Percentiles rank a stretch among this genome's conserved stretches.
phyloP scores from a whole-genome alignment of 768 basidiomycete species.

The Cystofilobasidium capitatum region DNA sequence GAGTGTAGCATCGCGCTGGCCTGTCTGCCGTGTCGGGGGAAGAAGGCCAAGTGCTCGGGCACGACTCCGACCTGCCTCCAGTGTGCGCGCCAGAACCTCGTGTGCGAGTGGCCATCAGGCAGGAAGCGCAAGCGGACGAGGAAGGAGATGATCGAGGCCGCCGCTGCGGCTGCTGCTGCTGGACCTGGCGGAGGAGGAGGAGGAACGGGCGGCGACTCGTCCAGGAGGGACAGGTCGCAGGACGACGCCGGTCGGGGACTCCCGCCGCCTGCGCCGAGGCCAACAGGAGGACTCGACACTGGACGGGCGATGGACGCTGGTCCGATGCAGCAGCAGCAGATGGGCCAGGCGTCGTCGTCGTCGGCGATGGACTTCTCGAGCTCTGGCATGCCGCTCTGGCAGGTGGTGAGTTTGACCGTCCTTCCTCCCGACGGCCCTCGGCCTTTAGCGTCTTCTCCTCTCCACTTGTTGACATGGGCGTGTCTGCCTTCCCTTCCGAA shows the following conservation, averaged over 20 bases:
- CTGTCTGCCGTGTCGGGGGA: slow-evolving; percentile 23
- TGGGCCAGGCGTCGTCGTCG: not conserved
- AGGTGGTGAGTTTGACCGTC: not conserved
- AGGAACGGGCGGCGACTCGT: no score
- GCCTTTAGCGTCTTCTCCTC: not conserved
- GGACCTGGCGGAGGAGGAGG: not conserved
- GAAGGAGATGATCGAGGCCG: slow-evolving; percentile 38
- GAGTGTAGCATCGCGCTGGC: slow-evolving; percentile 26
- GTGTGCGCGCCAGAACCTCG: slow-evolving; percentile 21
- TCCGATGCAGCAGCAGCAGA: not conserved
- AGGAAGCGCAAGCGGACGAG: slow-evolving; percentile 35
- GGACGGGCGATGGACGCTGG: no score
- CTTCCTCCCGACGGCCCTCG: not conserved
- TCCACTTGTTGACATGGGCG: no score
- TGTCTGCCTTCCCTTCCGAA: no score
- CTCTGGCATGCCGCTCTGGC: not conserved
- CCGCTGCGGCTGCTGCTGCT: slow-evolving; percentile 19
- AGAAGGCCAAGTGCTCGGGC: slow-evolving; percentile 27
- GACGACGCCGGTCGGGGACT: no score
- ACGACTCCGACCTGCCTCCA: slow-evolving; percentile 3
- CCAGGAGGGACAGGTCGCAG: no score
- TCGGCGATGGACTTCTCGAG: no score
- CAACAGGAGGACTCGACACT: no score
- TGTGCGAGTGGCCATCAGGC: slow-evolving; percentile 35
- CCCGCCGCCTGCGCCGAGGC: no score